Conservation (phyloP, 192 early-diverging fungal genomes). For the Hyaloraphidium curvatum region DNA sequence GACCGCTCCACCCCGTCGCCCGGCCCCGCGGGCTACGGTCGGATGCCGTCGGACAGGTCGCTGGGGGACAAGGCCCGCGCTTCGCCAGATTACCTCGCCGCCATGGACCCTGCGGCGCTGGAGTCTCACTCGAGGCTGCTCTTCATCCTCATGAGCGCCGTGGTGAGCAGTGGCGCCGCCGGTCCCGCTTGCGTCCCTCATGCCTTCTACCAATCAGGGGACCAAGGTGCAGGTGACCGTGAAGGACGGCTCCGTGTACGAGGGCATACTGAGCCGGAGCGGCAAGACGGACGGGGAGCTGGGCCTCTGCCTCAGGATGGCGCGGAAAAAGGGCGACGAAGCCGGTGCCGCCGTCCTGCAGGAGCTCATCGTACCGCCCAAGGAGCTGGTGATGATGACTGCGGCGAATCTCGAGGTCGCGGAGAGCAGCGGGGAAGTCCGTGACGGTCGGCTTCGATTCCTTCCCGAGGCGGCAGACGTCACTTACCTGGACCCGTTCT, state of each 20-base stretch:
- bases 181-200: not conserved
- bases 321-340: constrained; percentile 18
- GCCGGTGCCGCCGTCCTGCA: constrained; percentile 14
- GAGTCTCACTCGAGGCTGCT: too few relatives aligned
- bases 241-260: constrained; percentile 33
- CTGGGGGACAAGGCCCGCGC: too few relatives aligned
- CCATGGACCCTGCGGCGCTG: too few relatives aligned
- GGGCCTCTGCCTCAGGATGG: constrained; percentile 39
- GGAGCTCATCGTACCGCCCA: constrained; percentile 36
- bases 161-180: constrained; percentile 33
- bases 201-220: constrained; percentile 40
- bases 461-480: constrained; percentile 9
- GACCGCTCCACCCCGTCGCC: too few relatives aligned
- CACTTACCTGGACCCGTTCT: not conserved
- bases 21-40: too few relatives aligned
- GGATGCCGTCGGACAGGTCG: too few relatives aligned
- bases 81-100: too few relatives aligned
- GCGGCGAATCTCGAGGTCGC: constrained; percentile 29
- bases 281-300: constrained; percentile 33
- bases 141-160: constrained; percentile 39
- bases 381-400: constrained; percentile 40
- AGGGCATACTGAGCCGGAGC: constrained; percentile 43
- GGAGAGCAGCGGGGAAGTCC: not conserved
- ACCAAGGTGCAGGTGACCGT: constrained; percentile 34
- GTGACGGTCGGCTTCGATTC: constrained; percentile 3